Evolutionary conservation across 208 protist species (phyloP), one percentile per base, ranked within the genome.

Genomic region (Trypanosoma conorhini): DNA sequence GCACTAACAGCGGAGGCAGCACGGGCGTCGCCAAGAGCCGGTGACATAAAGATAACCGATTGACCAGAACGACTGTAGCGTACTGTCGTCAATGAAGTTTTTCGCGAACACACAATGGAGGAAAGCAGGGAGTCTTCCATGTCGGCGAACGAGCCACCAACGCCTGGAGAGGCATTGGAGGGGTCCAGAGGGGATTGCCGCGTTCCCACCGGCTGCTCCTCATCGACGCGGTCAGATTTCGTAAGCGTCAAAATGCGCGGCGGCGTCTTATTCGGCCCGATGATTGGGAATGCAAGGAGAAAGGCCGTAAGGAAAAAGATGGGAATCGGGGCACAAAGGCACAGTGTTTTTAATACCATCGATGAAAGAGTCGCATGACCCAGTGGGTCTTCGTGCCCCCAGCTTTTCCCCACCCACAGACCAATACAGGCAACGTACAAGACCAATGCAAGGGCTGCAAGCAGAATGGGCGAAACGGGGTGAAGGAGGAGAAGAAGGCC

Each of bases 81-180:
- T 24, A 28, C n/a, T 26, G 3, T 0, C 17, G n/a, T 3, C 38
- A 28, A 15, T 42, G 66, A 62, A n/a, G 55, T 10, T 55, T 22
- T 28, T 26, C 19, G 33, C 2, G 66, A 62, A 3, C 61, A 17
- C 22, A 62, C 19, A 70, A 70, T 70, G 40, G 66, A 70, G 2
- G 66, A 70, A 17, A 70, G 28, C 13, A 44, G 38, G 5, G 28
- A 35, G 1, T 61, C 55, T 13, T 62, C 40, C 4, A 62, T 30
- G 35, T 60, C 35, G 30, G 40, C n/a, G n/a, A n/a, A n/a, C n/a
- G n/a, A n/a, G n/a, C n/a, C 50, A 42, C 22, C 44, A 55, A 22
- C 22, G 24, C 21, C 30, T 61, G 24, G 30, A 28, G 12, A 61
- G 38, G 10, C 56, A 28, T 61, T 61, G 10, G 52, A 57, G 24